Percentiles rank a stretch among this genome's conserved stretches.
Conservation (phyloP, 192 early-diverging fungal genomes). For the Phycomyces blakesleeanus region DNA sequence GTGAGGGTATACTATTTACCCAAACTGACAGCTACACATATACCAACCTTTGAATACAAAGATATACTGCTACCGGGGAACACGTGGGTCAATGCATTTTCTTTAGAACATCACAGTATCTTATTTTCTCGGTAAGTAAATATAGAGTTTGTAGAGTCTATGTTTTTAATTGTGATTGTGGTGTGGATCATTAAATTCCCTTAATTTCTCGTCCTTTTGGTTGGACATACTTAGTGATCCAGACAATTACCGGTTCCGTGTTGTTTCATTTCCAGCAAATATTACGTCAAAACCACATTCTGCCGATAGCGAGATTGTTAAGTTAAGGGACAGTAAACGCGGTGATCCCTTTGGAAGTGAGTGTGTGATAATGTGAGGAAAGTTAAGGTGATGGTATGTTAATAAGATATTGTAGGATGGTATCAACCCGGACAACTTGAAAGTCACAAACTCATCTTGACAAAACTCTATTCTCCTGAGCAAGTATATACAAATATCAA, state of each 20-base stretch:
- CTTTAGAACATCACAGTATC: slow-evolving; percentile 21
- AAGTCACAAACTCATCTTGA: slow-evolving; percentile 7
- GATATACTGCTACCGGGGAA: slow-evolving; percentile 30
- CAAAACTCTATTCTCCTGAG: slow-evolving; percentile 16
- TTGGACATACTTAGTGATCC: slow-evolving; percentile 16
- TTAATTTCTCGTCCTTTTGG: not conserved
- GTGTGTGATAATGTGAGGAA: not conserved
- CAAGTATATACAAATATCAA: not conserved
- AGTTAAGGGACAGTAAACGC: slow-evolving; percentile 3
- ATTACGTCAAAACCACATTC: slow-evolving; percentile 20
- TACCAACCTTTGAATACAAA: slow-evolving; percentile 16
- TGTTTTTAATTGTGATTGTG: not conserved
- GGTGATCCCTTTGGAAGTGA: slow-evolving; percentile 19
- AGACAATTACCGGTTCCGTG: slow-evolving; percentile 18
- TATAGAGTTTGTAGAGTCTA: not conserved
- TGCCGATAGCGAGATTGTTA: slow-evolving; percentile 3
- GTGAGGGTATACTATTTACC: slow-evolving; percentile 23
- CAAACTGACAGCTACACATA: not conserved
- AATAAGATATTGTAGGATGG: not conserved
- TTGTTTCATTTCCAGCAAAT: slow-evolving; percentile 4
- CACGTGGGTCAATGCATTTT: slow-evolving; percentile 21
- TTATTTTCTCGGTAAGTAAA: slow-evolving; percentile 31
- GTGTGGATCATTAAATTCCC: not conserved
- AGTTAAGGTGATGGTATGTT: not conserved
- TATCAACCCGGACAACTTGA: slow-evolving; percentile 19